phyloP scores from a whole-genome alignment of 2,329 filamentous ascomycete genomes.

The Lachnellula cervina region DNA sequence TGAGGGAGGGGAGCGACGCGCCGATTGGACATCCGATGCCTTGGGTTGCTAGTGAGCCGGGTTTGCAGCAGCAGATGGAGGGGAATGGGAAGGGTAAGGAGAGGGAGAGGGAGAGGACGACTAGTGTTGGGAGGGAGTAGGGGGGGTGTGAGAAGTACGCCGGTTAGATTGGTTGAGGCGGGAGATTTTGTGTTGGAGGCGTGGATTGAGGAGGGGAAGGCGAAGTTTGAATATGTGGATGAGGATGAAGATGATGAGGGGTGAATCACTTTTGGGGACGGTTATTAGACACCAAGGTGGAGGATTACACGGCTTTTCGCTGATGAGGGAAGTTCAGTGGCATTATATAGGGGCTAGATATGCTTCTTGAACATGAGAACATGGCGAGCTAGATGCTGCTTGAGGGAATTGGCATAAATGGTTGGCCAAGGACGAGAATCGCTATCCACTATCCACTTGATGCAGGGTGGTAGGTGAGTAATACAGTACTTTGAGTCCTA shows the following conservation, averaged over 20 bases:
- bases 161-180: conserved; percentile 58
- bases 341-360: too few species aligned
- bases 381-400: too few species aligned
- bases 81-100: conserved; percentile 22
- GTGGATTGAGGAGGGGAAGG: conserved; percentile 60
- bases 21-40: conserved; percentile 58
- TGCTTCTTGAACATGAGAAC: too few species aligned
- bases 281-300: too few species aligned
- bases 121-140: conserved; percentile 34
- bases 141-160: conserved; percentile 51
- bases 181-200: conserved; percentile 63
- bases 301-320: too few species aligned
- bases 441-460: too few species aligned
- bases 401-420: too few species aligned
- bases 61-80: conserved; percentile 18
- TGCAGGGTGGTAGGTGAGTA: too few species aligned
- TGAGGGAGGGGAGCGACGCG: conserved; percentile 54
- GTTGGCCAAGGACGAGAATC: too few species aligned
- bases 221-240: conserved; percentile 13
- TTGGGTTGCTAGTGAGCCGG: conserved; percentile 53
- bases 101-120: conserved; percentile 24
- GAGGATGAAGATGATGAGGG: not conserved
- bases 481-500: too few species aligned
- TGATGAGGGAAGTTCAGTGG: too few species aligned
- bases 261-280: not conserved